Evolutionary conservation across 2,329 filamentous ascomycete genomes (phyloP).

Genomic region (Lecanicillium sp.): DNA sequence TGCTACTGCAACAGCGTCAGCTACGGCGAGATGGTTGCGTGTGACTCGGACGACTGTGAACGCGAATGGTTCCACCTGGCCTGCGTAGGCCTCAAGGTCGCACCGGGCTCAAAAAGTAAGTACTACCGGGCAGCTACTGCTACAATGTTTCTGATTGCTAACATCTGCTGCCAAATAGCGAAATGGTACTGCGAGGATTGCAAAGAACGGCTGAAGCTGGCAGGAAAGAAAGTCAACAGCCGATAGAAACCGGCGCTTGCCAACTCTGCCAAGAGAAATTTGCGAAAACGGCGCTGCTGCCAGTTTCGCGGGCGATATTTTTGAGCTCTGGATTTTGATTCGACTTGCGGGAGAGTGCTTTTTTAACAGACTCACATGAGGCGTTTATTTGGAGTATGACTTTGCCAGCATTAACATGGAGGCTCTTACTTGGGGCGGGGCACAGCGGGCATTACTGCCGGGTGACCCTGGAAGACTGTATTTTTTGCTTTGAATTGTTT

Average conservation of each 20-base stretch:
- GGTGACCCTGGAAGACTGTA: too few relatives aligned
- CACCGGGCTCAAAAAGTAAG: conserved; percentile 69
- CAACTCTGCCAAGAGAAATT: too few relatives aligned
- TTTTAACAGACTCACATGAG: too few relatives aligned
- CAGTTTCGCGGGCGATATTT: too few relatives aligned
- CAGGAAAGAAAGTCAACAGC: conserved; percentile 43
- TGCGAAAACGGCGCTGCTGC: too few relatives aligned
- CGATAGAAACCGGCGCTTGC: conserved; percentile 24
- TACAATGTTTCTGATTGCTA: conserved; percentile 13
- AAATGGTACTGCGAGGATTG: conserved; percentile 82
- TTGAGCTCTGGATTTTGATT: too few relatives aligned
- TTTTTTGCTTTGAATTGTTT: too few relatives aligned
- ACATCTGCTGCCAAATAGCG: conserved; percentile 36
- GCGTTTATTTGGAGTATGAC: too few relatives aligned
- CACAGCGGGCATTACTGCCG: too few relatives aligned
- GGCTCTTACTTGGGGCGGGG: too few relatives aligned
- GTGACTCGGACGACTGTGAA: conserved; percentile 64
- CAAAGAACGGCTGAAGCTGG: conserved; percentile 55
- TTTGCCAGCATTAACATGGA: too few relatives aligned
- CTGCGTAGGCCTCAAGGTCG: conserved; percentile 71
- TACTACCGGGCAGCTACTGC: conserved; percentile 14
- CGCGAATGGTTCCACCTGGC: conserved; percentile 80
- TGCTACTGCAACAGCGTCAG: conserved; percentile 76
- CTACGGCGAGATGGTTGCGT: conserved; percentile 80
- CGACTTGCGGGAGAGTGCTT: too few relatives aligned